Base-by-base conservation (phyloP, 768 basidiomycete genomes). In the Boletus subcaerulescens region DNA sequence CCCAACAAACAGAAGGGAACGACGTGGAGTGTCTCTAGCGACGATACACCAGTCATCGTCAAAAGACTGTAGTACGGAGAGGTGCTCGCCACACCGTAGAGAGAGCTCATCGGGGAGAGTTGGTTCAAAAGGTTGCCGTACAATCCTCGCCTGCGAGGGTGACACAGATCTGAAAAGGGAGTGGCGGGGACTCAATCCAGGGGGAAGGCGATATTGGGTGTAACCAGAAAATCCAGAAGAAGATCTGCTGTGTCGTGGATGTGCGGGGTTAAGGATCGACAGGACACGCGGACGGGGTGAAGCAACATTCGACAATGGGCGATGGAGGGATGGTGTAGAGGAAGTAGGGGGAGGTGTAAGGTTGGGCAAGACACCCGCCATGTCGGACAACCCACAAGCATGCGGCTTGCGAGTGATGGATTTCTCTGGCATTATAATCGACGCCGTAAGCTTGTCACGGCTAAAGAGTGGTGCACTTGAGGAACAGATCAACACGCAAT, bases 1-100 rank as follows among this genome's bases (percentile, higher is more conserved):
- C 52, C 62, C 35, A 52, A 50, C 7, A 20, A 57, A 61, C 31
- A 57, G 20, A n/a, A 49, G 53, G 8, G 78, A 79, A 53, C 35
- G 71, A 1, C 77, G 78, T 59, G 75, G 75, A 60, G 43, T 66
- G 56, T 85, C 80, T 29, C 86, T 75, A 18, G 81, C 83, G 48
- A 88, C 85, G 48, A 88, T 76, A 60, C 86, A 89, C 89, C 89
- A 92, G 2, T 88, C 89, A 53, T 91, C 89, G 55, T 91, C 86
- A 61, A 84, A 88, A 5, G 82, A 81, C 56, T 82, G 80, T 4
- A 89, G 75, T 29, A 90, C 71, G 1, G 78, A 80, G 40, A 91
- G 70, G 35, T 73, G 73, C 65, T 92, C 87, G 38, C 86, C 85
- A 13, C 77, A 62, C 33, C 62, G 65, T 18, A 87, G 55, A 33